Conservation (phyloP, 768 basidiomycete species). For the Austroboletus festivus region DNA sequence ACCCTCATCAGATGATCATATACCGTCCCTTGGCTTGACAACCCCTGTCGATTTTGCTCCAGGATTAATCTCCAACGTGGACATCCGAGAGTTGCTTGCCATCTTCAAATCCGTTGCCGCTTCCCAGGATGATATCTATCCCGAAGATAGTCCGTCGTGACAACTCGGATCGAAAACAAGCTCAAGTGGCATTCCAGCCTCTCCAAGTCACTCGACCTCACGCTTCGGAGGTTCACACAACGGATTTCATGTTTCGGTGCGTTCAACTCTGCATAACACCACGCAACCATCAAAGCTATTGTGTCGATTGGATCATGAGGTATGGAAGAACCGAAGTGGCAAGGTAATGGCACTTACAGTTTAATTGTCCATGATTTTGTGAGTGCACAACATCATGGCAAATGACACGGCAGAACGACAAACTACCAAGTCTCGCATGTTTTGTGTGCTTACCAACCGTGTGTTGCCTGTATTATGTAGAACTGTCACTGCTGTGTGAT, state of each 20-base stretch:
- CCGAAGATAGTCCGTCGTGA: background rate
- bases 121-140: conserved; percentile 1
- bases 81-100: conserved; percentile 23
- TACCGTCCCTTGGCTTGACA: conserved; percentile 34
- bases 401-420: conserved; percentile 44
- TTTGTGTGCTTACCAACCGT: too few species aligned
- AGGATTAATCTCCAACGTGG: conserved; percentile 31
- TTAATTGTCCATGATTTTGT: conserved; percentile 59
- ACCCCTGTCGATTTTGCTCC: conserved; percentile 32
- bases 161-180: background rate
- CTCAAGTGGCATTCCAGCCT: too few species aligned
- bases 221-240: conserved; percentile 53
- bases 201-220: too few species aligned
- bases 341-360: conserved; percentile 52
- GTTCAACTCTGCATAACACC: conserved; percentile 59
- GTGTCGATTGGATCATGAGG: conserved; percentile 60
- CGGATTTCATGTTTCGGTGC: conserved; percentile 78
- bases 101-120: background rate
- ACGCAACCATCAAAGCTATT: conserved; percentile 61
- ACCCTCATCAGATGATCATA: conserved; percentile 39
- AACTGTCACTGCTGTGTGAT: too few species aligned
- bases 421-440: too few species aligned
- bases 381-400: conserved; percentile 67
- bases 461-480: too few species aligned
- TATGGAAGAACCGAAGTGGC: conserved; percentile 37